Conservation (phyloP, 2,329 filamentous ascomycete species). For the Gyromitra esculenta region DNA sequence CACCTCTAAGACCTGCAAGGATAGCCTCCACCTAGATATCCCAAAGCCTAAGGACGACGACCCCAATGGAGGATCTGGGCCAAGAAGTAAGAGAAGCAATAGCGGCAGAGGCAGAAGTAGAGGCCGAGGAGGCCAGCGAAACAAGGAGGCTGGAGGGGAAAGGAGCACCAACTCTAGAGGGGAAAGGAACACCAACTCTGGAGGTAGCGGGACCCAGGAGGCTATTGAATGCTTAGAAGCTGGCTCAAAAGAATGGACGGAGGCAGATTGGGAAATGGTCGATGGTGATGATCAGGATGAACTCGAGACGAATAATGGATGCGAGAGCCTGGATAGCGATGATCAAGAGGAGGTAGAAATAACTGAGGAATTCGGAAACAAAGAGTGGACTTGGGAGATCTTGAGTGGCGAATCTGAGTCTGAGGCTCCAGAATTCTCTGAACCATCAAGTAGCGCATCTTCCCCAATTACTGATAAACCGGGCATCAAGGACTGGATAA, state of each 20-base stretch:
- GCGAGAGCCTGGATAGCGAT: conserved; percentile 1
- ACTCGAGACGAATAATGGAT: background rate
- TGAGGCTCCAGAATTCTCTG: conserved; percentile 10
- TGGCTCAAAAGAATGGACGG: background rate
- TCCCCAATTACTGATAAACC: background rate
- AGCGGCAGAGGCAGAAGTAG: background rate
- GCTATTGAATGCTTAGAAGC: background rate
- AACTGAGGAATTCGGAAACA: background rate
- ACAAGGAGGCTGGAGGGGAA: background rate
- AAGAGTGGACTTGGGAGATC: conserved; percentile 30
- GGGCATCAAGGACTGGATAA: conserved; percentile 16
- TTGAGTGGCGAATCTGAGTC: conserved; percentile 12
- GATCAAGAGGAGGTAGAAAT: conserved; percentile 6
- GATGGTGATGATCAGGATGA: background rate
- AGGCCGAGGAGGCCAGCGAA: background rate
- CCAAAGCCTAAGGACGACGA: background rate
- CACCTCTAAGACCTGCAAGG: background rate
- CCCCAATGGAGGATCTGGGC: background rate
- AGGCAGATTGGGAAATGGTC: background rate
- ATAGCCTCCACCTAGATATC: too few relatives aligned
- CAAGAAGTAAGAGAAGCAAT: background rate
- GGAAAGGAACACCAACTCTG: background rate
- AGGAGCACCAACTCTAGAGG: background rate
- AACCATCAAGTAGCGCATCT: conserved; percentile 8
- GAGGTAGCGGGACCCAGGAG: background rate